Base-by-base conservation (phyloP, 164 flowering plant species). In the Liriodendron chinense region DNA sequence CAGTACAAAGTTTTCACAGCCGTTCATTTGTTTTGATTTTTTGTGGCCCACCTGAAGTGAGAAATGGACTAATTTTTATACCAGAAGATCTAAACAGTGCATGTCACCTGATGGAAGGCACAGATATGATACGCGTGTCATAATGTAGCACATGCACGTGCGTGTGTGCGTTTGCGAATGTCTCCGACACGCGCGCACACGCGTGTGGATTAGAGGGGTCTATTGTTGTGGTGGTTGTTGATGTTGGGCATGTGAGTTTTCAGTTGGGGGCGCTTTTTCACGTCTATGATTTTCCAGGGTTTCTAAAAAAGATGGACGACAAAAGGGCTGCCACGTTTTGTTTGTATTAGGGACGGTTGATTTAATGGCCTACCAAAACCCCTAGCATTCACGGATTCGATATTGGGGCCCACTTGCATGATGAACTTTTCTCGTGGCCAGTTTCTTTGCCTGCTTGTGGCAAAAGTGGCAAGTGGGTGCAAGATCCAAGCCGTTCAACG, bases 241-340 rank as follows among this genome's bases (percentile, higher is more conserved):
- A 3, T 12, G 59, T 16, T 12, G 2, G 26, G 80, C 84, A 78
- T 78, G 84, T 80, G 86, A 82, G 20, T 56, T 74, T 77, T 68
- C 68, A 66, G 79, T 68, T 76, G 71, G 28, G 7, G 18, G 47
- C 61, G 65, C 47, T 61, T 53, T 34, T 34, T 34, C 43, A 34
- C 5, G 43, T 34, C 43, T 34, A 53, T 16, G 13, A 23, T 21
- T 24, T 57, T 71, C 14, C 53, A 70, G 12, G 34, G 6, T 53
- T 66, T 26, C 16, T 66, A 9, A 26, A 26, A 24, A 9, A 9
- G 43, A 66, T 2, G 34, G 69, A 9, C 18, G 9, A 9, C 14
- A 64, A 18, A 24, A 66, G 34, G 69, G 48, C 47, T 66, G 14
- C 10, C 43, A 66, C 14, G 18, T 66, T 66, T 66, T 66, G 69